Evolutionary conservation across 164 flowering plant genomes (phyloP).

Genomic region (Vitis riparia): DNA sequence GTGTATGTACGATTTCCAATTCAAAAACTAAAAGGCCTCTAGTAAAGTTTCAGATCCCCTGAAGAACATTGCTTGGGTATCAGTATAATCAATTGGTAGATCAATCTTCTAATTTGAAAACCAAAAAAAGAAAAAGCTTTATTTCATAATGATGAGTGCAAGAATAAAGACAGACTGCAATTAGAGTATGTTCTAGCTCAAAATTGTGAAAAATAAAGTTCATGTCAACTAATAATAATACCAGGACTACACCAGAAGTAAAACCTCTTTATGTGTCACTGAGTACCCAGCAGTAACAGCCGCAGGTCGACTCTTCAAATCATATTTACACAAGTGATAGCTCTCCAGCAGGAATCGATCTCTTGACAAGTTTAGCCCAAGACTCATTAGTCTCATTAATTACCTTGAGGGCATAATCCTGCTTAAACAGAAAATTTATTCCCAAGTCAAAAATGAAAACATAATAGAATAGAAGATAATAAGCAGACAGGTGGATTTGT

Average conservation of each 20-base stretch:
- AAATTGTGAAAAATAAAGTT: not conserved
- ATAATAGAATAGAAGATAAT: not conserved
- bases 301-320: not conserved
- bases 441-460: not conserved
- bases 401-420: slow-evolving; percentile 89
- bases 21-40: too few relatives aligned
- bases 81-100: too few relatives aligned
- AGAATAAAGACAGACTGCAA: too few relatives aligned
- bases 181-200: too few relatives aligned
- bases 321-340: slow-evolving; percentile 70
- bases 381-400: slow-evolving; percentile 83
- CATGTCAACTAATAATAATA: not conserved
- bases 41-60: too few relatives aligned
- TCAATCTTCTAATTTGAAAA: too few relatives aligned
- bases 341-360: slow-evolving; percentile 76
- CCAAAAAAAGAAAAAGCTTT: too few relatives aligned
- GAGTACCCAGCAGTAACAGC: not conserved
- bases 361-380: slow-evolving; percentile 90
- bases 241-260: not conserved
- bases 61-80: too few relatives aligned
- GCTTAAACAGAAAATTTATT: slow-evolving; percentile 12
- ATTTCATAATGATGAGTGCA: too few relatives aligned
- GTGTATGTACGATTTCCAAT: too few relatives aligned
- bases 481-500: too few relatives aligned
- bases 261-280: not conserved